phyloP scores from a whole-genome alignment of 73 alveolate genomes.

The Tetrahymena thermophila region DNA sequence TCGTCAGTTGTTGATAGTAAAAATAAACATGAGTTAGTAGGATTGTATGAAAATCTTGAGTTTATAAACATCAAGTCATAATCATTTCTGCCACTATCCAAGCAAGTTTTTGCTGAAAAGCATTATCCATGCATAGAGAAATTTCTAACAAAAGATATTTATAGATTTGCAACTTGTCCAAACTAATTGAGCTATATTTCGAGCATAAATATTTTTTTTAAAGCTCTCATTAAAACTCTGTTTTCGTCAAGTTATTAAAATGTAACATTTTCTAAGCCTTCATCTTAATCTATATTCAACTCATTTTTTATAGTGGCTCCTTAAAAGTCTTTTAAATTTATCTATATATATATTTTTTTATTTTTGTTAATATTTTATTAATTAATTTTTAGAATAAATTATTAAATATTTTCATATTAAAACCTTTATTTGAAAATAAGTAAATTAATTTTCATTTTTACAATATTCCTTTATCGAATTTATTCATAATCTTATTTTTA shows the following conservation, averaged over 20 bases:
- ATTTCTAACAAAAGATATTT: background rate
- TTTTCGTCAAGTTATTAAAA: background rate
- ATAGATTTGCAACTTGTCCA: background rate
- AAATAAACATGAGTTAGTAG: background rate
- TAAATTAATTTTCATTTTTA: too few relatives aligned
- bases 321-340: background rate
- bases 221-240: background rate
- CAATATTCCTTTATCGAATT: too few relatives aligned
- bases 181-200: background rate
- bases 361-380: background rate
- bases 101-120: background rate
- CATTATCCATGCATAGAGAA: background rate
- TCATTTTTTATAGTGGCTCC: background rate
- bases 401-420: too few relatives aligned
- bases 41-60: background rate
- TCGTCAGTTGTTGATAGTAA: background rate
- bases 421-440: too few relatives aligned
- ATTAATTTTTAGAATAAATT: too few relatives aligned
- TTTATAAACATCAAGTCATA: background rate
- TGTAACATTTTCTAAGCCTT: background rate
- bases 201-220: background rate
- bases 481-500: too few relatives aligned
- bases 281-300: background rate
- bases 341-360: background rate
- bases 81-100: background rate